Evolutionary conservation across 2,329 filamentous ascomycete species (phyloP).

Genomic region (Akanthomyces dipterigenus): DNA sequence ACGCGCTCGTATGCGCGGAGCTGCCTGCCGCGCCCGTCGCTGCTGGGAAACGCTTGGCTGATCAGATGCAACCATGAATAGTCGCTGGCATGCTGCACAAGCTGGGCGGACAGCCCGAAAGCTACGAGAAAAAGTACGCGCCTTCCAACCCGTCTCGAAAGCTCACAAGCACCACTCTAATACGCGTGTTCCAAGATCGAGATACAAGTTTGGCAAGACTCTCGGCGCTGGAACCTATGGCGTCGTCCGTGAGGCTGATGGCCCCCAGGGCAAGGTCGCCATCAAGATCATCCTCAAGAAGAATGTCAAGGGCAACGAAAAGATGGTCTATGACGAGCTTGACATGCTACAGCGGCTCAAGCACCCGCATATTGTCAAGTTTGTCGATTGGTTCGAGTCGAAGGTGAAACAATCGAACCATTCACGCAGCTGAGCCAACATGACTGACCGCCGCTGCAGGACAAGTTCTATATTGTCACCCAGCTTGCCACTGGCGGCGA

Average conservation of each 20-base stretch:
- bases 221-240: conserved; percentile 97
- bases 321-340: conserved; percentile 97
- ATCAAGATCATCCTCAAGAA: conserved; percentile 99
- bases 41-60: neutral
- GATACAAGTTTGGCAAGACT: conserved; percentile 88
- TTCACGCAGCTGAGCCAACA: neutral
- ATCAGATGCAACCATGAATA: conserved; percentile 28
- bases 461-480: conserved; percentile 99
- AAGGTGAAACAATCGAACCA: conserved; percentile 51
- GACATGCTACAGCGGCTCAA: conserved; percentile 85
- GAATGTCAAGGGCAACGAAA: conserved; percentile 96
- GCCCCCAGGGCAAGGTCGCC: conserved; percentile 76
- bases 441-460: conserved; percentile 42
- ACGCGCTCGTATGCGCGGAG: neutral
- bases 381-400: conserved; percentile 98
- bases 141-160: neutral
- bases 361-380: conserved; percentile 93
- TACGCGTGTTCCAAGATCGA: conserved; percentile 47
- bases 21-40: neutral
- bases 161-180: neutral
- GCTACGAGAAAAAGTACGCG: conserved; percentile 91
- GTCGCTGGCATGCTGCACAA: conserved; percentile 90
- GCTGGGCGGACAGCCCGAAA: conserved; percentile 92
- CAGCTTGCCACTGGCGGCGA: conserved; percentile 93
- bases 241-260: conserved; percentile 91